Evolutionary conservation across 768 basidiomycete genomes (phyloP).

Genomic region (Chalciporus piperatus): DNA sequence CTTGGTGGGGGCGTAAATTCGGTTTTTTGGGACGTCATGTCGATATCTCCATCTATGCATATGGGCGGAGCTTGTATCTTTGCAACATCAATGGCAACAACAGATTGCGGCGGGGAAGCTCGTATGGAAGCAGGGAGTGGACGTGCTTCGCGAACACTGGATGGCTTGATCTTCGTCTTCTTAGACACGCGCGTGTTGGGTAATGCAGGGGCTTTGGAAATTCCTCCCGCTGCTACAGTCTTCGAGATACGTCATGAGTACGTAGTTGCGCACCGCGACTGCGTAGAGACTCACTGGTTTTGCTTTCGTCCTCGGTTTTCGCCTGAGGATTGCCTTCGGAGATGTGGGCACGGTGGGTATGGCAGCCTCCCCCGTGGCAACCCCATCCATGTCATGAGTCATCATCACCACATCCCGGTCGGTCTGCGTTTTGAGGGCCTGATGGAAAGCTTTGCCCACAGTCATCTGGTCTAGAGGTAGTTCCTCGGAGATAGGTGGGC

Average conservation of each 20-base stretch:
- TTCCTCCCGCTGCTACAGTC: constrained; percentile 17
- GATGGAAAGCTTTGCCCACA: neutral
- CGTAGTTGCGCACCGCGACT: constrained; percentile 1
- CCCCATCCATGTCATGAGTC: neutral
- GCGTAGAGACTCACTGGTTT: constrained; percentile 23
- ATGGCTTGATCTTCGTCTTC: constrained; percentile 18
- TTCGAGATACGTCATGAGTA: constrained; percentile 19
- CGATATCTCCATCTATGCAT: constrained; percentile 27
- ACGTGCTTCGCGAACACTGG: constrained; percentile 12
- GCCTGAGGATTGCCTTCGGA: constrained; percentile 9
- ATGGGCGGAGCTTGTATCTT: constrained; percentile 17
- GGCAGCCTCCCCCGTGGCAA: constrained; percentile 1
- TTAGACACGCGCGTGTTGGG: constrained; percentile 16
- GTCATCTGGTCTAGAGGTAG: constrained; percentile 1
- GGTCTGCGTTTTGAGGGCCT: neutral
- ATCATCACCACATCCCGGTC: constrained; percentile 4
- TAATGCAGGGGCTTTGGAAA: constrained; percentile 15
- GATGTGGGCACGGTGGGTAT: neutral
- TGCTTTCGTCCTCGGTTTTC: constrained; percentile 28
- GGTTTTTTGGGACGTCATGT: constrained; percentile 21
- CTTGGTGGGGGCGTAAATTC: constrained; percentile 11
- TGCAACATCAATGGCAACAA: constrained; percentile 11
- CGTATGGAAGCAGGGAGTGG: constrained; percentile 9
- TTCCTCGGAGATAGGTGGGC: constrained; percentile 2
- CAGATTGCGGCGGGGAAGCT: constrained; percentile 12